Conservation (phyloP, 345 rosid genomes). For the Populus simonii region DNA sequence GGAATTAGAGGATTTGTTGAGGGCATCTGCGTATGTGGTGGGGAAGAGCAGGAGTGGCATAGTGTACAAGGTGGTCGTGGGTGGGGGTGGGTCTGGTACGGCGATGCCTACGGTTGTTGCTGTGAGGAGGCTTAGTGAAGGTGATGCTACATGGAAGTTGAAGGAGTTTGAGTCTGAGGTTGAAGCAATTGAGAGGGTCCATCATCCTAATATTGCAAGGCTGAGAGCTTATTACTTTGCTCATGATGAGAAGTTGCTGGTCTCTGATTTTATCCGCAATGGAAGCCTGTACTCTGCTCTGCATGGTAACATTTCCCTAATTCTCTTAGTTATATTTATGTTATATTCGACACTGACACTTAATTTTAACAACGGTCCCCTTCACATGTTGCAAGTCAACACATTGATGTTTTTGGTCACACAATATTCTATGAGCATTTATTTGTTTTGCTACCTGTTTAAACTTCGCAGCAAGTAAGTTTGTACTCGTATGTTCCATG, state of each 20-base stretch:
- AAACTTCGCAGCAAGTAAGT: background rate
- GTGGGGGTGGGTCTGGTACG: conserved; percentile 48
- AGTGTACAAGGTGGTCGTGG: conserved; percentile 73
- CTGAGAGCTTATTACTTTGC: conserved; percentile 84
- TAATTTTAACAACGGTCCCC: background rate
- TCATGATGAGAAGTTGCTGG: conserved; percentile 72
- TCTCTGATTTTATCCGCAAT: conserved; percentile 73
- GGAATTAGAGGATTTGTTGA: conserved; percentile 80
- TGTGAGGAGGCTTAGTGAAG: conserved; percentile 79
- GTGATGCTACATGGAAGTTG: conserved; percentile 61
- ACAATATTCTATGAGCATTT: background rate
- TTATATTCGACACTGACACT: too few species aligned
- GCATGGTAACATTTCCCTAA: conserved; percentile 50
- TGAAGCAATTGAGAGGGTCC: conserved; percentile 65
- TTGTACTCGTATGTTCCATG: background rate
- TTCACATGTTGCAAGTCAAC: background rate
- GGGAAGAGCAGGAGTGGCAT: conserved; percentile 90
- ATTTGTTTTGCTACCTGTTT: background rate
- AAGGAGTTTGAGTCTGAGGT: conserved; percentile 86
- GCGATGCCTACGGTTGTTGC: conserved; percentile 58
- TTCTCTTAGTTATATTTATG: background rate
- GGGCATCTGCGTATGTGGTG: conserved; percentile 92
- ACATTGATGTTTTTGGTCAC: background rate
- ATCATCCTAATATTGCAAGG: conserved; percentile 77
- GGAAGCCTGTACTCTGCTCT: conserved; percentile 76